Percentiles rank a stretch among this genome's conserved stretches.
These are phyloP conservation scores for Hortiboletus flavorubellus DNA, from an alignment of 768 basidiomycete species.

Conservation along the genomic window DNA sequence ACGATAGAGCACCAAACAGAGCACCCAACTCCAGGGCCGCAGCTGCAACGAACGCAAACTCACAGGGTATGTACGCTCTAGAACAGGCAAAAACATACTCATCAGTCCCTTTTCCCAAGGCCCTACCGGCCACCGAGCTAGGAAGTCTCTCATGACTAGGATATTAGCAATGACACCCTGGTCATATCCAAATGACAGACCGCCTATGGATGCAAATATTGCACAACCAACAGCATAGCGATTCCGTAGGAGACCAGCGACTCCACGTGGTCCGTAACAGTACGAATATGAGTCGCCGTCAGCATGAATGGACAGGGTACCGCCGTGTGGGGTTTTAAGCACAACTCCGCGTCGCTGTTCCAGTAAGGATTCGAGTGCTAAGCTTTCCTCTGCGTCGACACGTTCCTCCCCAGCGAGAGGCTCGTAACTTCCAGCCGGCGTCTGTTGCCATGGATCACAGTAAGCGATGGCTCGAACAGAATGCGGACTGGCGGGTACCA, in stretches of 20 bases:
- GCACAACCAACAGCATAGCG: conserved; percentile 65
- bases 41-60: conserved; percentile 39
- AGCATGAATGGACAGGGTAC: conserved; percentile 23
- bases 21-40: conserved; percentile 77
- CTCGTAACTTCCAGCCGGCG: conserved; percentile 12
- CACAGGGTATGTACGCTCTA: background rate
- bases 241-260: conserved; percentile 62
- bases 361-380: conserved; percentile 17
- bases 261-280: conserved; percentile 68
- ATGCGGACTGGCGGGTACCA: conserved; percentile 10
- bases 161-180: conserved; percentile 87
- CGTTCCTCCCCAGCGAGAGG: conserved; percentile 13
- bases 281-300: conserved; percentile 50
- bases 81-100: conserved; percentile 46
- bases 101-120: conserved; percentile 73
- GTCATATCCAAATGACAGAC: conserved; percentile 78
- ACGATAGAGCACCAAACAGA: conserved; percentile 65
- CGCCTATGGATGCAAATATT: conserved; percentile 73
- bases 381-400: conserved; percentile 9
- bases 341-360: conserved; percentile 15
- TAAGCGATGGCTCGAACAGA: background rate
- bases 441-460: background rate
- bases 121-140: conserved; percentile 62
- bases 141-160: conserved; percentile 77
- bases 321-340: conserved; percentile 26